Base-by-base conservation (phyloP, 2,329 filamentous ascomycete species). In the Colletotrichum limetticola region DNA sequence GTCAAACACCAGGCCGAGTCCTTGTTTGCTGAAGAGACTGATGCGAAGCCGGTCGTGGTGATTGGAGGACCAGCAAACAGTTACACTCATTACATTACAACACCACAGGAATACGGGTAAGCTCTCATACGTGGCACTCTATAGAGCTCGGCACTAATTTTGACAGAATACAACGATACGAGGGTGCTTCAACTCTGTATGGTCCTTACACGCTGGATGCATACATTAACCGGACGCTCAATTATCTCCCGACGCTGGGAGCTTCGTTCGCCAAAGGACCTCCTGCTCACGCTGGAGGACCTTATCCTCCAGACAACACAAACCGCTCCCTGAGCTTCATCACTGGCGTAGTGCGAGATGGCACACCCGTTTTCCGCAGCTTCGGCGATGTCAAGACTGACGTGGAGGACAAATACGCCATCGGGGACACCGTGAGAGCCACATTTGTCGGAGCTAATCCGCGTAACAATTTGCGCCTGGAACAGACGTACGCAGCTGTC, bases 381-480 rank as follows among this genome's bases (percentile, higher is more conserved):
- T 98, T 94, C 77, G 95, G 95, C 11, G 87, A 92, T 57, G 88
- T 94, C 19, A 84, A 89, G 58, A 83, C 83, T 0, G 86, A 92
- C 52, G 86, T 89, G 0, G 78, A 80, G 1, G 80, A 86, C 19
- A 82, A 83, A 0, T 94, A 93, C 76, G 64, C 79, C 0, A 82
- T 85, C 1, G 94, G 94, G 3, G 86, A 88, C 9, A 85, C 85
- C 0, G 88, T 94, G 32, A 88, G 83, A 5, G 93, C 89, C 0
- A 91, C 86, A 0, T 98, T 98, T 80, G 89, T 95, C 0, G 95
- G 93, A 22, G 95, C 95, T 4, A 98, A 98, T 78, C 95, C 95
- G 9, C 89, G 95, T 62, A 98, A 98, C 81, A 93, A 97, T 74
- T 87, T 98, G 56, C 89, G 91, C 2, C 89, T 95, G 1, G 95